Evolutionary conservation across 2,329 filamentous ascomycete species (phyloP), one percentile per base, ranked within the genome.

Genomic region (Hansfordia pulvinata): DNA sequence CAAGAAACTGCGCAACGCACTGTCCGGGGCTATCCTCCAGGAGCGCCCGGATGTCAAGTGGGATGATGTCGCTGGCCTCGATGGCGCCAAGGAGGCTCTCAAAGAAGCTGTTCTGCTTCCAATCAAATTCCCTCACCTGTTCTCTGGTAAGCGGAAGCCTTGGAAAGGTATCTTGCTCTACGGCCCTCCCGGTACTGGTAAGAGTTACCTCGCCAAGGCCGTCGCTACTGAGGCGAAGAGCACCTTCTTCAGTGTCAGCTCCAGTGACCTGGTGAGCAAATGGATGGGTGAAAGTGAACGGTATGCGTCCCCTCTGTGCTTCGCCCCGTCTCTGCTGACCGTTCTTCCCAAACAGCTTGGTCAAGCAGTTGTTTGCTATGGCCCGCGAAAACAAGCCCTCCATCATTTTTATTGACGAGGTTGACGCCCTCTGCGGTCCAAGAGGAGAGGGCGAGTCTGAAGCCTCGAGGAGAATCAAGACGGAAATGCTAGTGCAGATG

Each of bases 281-380:
- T 98, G 90, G 90, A 98, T 98, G 90, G 90, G 90, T 60, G 90
- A 98, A 57, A 92, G 82, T 64, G 90, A 98, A 72, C 74, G 85
- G 83, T 92, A 60, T 25, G 64, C 42, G 12, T 30, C 22, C 24
- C 13, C 10, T 17, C 6, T 10, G 12, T 17, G 11, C 18, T 21
- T 13, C 19, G 19, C 30, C 14, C 10, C 14, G 13, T 10, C 12
- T 13, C 12, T 12, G 4, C 10, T 19, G 8, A 6, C 10, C 5
- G 13, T 17, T 10, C 6, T 9, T 13, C 10, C 12, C 18, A 5
- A 18, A 25, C 43, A 92, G 85, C 45, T 69, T 98, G 41, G 90
- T 98, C 30, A 96, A 96, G 49, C 81, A 93, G 36, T 69, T 98
- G 8, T 98, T 98, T 60, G 84, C 80, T 42, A 94, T 98, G 82